phyloP scores from a whole-genome alignment of 805 yeast genomes.

The Candida germanica region DNA sequence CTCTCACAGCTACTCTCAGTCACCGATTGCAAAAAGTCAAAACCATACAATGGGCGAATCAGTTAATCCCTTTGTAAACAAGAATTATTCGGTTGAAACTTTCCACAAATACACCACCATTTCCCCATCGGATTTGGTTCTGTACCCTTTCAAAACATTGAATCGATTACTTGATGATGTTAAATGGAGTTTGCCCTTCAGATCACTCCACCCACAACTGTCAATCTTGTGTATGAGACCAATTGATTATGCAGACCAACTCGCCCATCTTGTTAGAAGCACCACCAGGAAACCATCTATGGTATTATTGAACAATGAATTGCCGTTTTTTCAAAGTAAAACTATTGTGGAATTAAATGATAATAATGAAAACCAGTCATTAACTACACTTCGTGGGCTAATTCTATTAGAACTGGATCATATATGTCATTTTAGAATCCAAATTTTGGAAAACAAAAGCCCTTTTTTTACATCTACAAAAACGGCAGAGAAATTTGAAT shows the following conservation, averaged over 20 bases:
- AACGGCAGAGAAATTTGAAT: constrained; percentile 32
- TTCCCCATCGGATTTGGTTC: constrained; percentile 7
- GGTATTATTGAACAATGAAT: constrained; percentile 33
- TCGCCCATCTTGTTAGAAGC: constrained; percentile 11
- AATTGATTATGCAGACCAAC: constrained; percentile 33
- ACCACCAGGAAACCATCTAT: constrained; percentile 15
- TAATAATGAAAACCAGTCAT: constrained; percentile 15
- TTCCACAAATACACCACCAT: constrained; percentile 11
- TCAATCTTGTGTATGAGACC: constrained; percentile 30
- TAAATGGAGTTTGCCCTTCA: constrained; percentile 28
- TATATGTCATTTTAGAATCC: constrained; percentile 29
- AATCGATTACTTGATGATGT: constrained; percentile 69
- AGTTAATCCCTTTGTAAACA: constrained; percentile 13
- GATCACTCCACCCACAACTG: constrained; percentile 8
- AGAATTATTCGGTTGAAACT: constrained; percentile 8
- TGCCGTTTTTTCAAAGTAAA: constrained; percentile 29
- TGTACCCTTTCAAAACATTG: constrained; percentile 54
- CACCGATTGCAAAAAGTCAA: not conserved
- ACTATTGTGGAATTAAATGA: constrained; percentile 14
- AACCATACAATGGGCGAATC: constrained; percentile 1
- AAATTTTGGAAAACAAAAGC: constrained; percentile 22
- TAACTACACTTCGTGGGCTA: constrained; percentile 32
- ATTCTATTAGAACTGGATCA: constrained; percentile 18
- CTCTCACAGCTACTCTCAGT: not conserved
- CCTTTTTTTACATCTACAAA: constrained; percentile 14